Evolutionary conservation across 768 basidiomycete genomes (phyloP), one percentile per base, ranked within the genome.

Genomic region (Podaxis sp.): DNA sequence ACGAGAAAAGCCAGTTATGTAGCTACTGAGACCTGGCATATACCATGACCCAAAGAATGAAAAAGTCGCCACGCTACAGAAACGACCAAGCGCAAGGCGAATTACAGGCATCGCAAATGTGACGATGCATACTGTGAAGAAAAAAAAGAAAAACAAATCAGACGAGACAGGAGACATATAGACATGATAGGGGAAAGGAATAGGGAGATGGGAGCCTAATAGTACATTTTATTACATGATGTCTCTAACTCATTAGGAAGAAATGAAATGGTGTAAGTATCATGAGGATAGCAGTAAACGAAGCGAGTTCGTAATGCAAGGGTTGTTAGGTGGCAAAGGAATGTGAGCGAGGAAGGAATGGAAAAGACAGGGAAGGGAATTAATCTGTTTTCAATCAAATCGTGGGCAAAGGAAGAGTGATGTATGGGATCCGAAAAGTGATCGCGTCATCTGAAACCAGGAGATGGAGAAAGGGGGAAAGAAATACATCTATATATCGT

Each of bases 171-270:
- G 18, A 38, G 28, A 54, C 6, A 38, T 7, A 21, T 21, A 21
- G 35, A 23, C 42, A 44, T 44, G 32, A 32, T 44, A 18, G 16
- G 54, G 44, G 11, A 48, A 5, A 53, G 21, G 13, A 9, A 13
- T 11, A 40, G 16, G 27, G 42, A 47, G 40, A 47, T 52, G 51
- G 28, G 18, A 21, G 50, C 28, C 25, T 60, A 53, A 28, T 53
- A 21, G 50, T 60, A 60, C 59, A 60, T 52, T 60, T 60, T 60
- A 51, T 44, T 53, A 47, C 28, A 57, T 57, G 47, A 9, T 13
- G 13, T 57, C 55, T 13, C 14, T 13, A 18, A n/a, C 27, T 23
- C 27, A 48, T 14, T 48, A 27, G 9, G 46, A 48, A 23, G 13
- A 16, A n/a, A 44, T 44, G 42, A 44, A 18, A 18, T 16, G 6